Percentiles rank a stretch among this genome's conserved stretches.
Evolutionary conservation across 306 rosid species (phyloP).

Genomic region (Sicyos baderoa): DNA sequence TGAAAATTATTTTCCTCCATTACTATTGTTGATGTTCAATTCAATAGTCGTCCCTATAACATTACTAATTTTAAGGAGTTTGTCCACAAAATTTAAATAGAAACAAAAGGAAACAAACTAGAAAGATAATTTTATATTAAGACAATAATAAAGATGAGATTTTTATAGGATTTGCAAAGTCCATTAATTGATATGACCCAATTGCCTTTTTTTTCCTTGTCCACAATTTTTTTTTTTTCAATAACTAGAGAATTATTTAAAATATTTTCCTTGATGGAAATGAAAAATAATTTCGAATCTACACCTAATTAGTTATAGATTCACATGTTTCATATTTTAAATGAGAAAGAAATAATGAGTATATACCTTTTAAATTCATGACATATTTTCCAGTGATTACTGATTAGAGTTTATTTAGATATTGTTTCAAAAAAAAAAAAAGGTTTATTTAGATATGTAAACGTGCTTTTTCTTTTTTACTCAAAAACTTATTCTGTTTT

Average conservation of each 20-base stretch:
- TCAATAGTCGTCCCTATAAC: not conserved
- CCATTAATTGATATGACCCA: not conserved
- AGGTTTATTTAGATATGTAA: no score
- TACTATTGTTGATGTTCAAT: not conserved
- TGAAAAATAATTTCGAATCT: not conserved
- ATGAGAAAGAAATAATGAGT: not conserved
- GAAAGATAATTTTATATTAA: not conserved
- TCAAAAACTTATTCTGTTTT: no score
- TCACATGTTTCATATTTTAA: not conserved
- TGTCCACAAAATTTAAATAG: slow-evolving; percentile 9
- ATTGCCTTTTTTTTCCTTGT: not conserved
- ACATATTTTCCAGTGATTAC: not conserved
- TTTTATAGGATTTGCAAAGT: not conserved
- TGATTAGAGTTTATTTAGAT: no score
- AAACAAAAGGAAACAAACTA: slow-evolving; percentile 11
- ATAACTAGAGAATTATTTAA: not conserved
- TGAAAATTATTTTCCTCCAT: not conserved
- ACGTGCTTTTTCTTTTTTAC: no score
- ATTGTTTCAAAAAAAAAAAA: no score
- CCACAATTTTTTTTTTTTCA: slow-evolving; percentile 12
- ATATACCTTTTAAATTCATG: not conserved
- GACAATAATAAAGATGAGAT: slow-evolving; percentile 8
- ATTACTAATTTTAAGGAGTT: slow-evolving; percentile 5
- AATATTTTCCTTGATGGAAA: not conserved
- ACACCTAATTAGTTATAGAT: not conserved